These are phyloP conservation scores for Solanum sejunctum DNA, from an alignment of 257 asterid genomes.

Conservation along the genomic window DNA sequence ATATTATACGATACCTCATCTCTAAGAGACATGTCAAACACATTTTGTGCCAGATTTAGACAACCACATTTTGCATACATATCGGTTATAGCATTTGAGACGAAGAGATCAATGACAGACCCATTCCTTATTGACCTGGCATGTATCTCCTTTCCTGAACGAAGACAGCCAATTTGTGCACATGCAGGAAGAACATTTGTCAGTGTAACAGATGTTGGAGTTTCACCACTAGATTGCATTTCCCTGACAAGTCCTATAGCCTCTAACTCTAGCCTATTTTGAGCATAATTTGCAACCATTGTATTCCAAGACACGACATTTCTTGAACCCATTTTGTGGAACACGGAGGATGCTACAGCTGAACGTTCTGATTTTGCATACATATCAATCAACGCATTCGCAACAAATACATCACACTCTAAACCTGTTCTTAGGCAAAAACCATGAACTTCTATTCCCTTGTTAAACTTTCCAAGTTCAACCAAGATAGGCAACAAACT, in stretches of 20 bases:
- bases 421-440: constrained; percentile 31
- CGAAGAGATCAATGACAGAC: constrained; percentile 28
- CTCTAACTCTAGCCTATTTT: constrained; percentile 34
- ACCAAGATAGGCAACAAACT: constrained; percentile 47
- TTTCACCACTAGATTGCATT: constrained; percentile 48
- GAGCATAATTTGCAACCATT: constrained; percentile 58
- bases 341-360: constrained; percentile 31
- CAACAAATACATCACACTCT: constrained; percentile 30
- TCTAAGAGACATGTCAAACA: constrained; percentile 14
- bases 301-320: constrained; percentile 71
- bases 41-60: constrained; percentile 34
- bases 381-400: constrained; percentile 63
- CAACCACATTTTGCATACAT: constrained; percentile 59
- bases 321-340: constrained; percentile 21
- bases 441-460: constrained; percentile 59
- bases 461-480: constrained; percentile 25
- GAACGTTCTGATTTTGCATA: constrained; percentile 46
- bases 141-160: constrained; percentile 56
- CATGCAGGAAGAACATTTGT: constrained; percentile 71
- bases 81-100: constrained; percentile 68
- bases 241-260: constrained; percentile 36
- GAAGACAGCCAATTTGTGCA: constrained; percentile 36
- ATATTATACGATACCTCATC: constrained; percentile 65
- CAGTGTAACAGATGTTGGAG: constrained; percentile 46
- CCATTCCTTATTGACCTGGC: constrained; percentile 36